Evolutionary conservation across 805 yeast genomes (phyloP).

Genomic region (Hanseniaspora meyeri): DNA sequence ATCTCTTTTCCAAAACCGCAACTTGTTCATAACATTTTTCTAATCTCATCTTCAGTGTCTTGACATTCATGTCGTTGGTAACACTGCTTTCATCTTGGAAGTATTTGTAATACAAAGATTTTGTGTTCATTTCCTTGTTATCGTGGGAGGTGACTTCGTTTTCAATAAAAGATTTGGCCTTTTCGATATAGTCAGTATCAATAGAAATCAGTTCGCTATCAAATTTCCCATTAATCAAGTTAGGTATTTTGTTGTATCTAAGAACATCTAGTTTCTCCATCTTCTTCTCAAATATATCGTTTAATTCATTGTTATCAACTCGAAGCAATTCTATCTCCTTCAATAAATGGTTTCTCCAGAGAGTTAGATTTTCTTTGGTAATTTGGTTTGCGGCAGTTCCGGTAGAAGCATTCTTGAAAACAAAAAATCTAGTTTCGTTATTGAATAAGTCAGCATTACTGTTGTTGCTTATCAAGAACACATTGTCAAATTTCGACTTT

Average conservation of each 20-base stretch:
- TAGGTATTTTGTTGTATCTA: slow-evolving; percentile 10
- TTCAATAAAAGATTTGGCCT: not conserved
- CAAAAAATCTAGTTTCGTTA: not conserved
- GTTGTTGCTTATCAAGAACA: not conserved
- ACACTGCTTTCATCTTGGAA: slow-evolving; percentile 7
- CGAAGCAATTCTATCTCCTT: not conserved
- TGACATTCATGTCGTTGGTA: slow-evolving; percentile 10
- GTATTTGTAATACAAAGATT: slow-evolving; percentile 8
- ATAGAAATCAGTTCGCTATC: not conserved
- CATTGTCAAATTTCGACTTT: not conserved
- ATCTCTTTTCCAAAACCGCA: not conserved
- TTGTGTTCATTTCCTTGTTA: slow-evolving; percentile 6
- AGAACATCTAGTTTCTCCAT: not conserved
- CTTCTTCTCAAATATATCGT: not conserved
- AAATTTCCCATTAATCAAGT: slow-evolving; percentile 10
- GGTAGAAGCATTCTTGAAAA: not conserved
- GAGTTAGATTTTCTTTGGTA: not conserved
- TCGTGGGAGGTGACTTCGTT: slow-evolving; percentile 7
- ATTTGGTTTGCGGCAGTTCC: not conserved
- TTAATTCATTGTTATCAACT: not conserved
- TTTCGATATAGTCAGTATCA: not conserved
- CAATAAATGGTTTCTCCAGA: slow-evolving; percentile 1
- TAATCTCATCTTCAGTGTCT: not conserved
- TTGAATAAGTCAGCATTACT: not conserved
- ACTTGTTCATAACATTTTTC: slow-evolving; percentile 4